A percentile compares a stretch with the other conserved stretches of the same genome.
phyloP scores from a whole-genome alignment of 2,329 filamentous ascomycete species.

The Camptophora hylomeconis region DNA sequence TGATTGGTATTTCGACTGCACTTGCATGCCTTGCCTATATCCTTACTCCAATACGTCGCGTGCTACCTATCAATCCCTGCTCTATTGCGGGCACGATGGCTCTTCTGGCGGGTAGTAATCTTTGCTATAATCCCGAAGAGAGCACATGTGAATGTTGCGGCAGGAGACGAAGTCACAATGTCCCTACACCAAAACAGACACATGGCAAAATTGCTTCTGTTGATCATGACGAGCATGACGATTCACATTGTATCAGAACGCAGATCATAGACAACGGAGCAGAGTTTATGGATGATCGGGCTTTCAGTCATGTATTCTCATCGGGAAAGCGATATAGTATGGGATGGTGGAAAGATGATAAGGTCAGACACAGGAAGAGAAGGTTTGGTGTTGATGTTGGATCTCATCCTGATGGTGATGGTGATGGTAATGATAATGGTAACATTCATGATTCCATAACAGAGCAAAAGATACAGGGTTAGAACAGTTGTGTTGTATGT shows the following conservation, averaged over 20 bases:
- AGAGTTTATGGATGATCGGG: constrained; percentile 12
- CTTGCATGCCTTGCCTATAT: constrained; percentile 10
- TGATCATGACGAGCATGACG: constrained; percentile 10
- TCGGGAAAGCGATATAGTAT: constrained; percentile 13
- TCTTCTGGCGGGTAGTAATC: constrained; percentile 17
- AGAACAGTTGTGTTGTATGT: no score
- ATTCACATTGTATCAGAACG: constrained; percentile 5
- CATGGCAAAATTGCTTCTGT: constrained; percentile 8
- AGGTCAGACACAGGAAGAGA: constrained; percentile 8
- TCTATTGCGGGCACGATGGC: constrained; percentile 16
- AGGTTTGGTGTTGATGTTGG: constrained; percentile 16
- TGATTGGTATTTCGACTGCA: constrained; percentile 12
- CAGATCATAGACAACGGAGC: constrained; percentile 14
- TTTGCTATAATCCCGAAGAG: constrained; percentile 9
- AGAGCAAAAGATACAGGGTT: constrained; percentile 83
- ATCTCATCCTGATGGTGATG: constrained; percentile 11
- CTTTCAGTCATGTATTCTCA: constrained; percentile 11
- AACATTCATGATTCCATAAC: constrained; percentile 99
- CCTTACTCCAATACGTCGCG: constrained; percentile 12
- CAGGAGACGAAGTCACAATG: constrained; percentile 15
- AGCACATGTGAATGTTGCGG: constrained; percentile 17
- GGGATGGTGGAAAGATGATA: constrained; percentile 16
- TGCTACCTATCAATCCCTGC: constrained; percentile 16
- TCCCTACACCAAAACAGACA: constrained; percentile 9
- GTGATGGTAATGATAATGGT: constrained; percentile 43